Conservation (phyloP, 805 yeast genomes). For the Candida railenensis region DNA sequence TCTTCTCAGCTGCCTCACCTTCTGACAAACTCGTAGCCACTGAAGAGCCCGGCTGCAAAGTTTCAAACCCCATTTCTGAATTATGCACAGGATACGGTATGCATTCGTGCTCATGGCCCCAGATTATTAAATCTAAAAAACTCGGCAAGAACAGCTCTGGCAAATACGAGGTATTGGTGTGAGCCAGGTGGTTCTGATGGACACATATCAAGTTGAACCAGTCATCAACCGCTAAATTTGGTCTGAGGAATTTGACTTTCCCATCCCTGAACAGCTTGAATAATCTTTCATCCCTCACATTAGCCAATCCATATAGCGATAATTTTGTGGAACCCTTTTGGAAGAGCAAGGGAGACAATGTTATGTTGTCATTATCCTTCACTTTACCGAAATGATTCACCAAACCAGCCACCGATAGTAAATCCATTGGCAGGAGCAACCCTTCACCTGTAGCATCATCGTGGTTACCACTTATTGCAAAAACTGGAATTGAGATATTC, state of each 20-base stretch:
- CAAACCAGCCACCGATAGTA: slow-evolving; percentile 76
- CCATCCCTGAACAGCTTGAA: slow-evolving; percentile 80
- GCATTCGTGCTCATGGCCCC: slow-evolving; percentile 99
- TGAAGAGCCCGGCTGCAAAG: slow-evolving; percentile 90
- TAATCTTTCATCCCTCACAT: slow-evolving; percentile 85
- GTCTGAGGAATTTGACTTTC: slow-evolving; percentile 74
- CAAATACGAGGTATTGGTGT: slow-evolving; percentile 74
- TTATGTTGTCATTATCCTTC: slow-evolving; percentile 69
- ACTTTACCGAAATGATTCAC: slow-evolving; percentile 89
- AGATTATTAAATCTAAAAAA: slow-evolving; percentile 77
- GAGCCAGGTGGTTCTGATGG: slow-evolving; percentile 88
- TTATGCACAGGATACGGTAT: slow-evolving; percentile 65
- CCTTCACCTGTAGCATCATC: slow-evolving; percentile 94
- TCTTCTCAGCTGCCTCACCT: slow-evolving; percentile 76
- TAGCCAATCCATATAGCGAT: slow-evolving; percentile 86
- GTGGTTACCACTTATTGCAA: slow-evolving; percentile 93
- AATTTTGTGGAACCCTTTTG: slow-evolving; percentile 80
- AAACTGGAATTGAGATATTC: slow-evolving; percentile 85
- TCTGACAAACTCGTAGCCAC: slow-evolving; percentile 88
- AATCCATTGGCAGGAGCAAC: slow-evolving; percentile 80
- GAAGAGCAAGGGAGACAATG: slow-evolving; percentile 72
- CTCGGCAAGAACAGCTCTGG: slow-evolving; percentile 84
- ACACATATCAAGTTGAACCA: slow-evolving; percentile 88
- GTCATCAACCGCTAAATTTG: slow-evolving; percentile 52
- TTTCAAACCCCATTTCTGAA: slow-evolving; percentile 63